These are phyloP conservation scores for Salmacisia buchloeana DNA, from an alignment of 1,284 basidiomycete species.

Conservation along the genomic window DNA sequence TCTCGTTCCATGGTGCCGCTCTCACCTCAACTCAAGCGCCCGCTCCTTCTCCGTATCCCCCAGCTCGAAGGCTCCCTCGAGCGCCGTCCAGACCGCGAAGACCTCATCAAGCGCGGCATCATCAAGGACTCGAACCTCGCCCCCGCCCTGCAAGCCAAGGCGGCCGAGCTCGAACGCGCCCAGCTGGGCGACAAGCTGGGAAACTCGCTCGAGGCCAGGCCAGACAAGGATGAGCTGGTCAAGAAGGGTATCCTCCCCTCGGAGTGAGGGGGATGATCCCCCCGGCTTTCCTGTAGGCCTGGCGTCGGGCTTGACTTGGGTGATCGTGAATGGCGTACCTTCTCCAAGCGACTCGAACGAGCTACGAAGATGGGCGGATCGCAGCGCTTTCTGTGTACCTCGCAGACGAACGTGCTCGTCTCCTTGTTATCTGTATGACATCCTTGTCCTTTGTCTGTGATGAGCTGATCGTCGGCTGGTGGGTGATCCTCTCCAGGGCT, in stretches of 20 bases:
- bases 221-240: slow-evolving; percentile 65
- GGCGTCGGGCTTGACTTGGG: too few relatives aligned
- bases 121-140: slow-evolving; percentile 62
- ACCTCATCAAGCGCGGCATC: slow-evolving; percentile 30
- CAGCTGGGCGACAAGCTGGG: slow-evolving; percentile 70
- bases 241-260: slow-evolving; percentile 63
- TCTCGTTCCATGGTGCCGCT: not conserved
- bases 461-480: too few relatives aligned
- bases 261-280: too few relatives aligned
- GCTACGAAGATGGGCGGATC: too few relatives aligned
- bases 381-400: too few relatives aligned
- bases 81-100: slow-evolving; percentile 31
- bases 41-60: not conserved
- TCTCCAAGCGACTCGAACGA: too few relatives aligned
- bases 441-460: too few relatives aligned
- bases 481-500: too few relatives aligned
- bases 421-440: too few relatives aligned
- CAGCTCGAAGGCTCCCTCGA: slow-evolving; percentile 31
- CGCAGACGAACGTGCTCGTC: too few relatives aligned
- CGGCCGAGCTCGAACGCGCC: slow-evolving; percentile 62
- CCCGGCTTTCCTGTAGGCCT: too few relatives aligned
- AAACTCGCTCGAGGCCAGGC: slow-evolving; percentile 62
- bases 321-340: too few relatives aligned
- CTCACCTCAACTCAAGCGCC: not conserved
- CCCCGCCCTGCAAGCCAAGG: slow-evolving; percentile 64